Evolutionary conservation across 164 flowering plant species (phyloP).

Genomic region (Kingdonia uniflora): DNA sequence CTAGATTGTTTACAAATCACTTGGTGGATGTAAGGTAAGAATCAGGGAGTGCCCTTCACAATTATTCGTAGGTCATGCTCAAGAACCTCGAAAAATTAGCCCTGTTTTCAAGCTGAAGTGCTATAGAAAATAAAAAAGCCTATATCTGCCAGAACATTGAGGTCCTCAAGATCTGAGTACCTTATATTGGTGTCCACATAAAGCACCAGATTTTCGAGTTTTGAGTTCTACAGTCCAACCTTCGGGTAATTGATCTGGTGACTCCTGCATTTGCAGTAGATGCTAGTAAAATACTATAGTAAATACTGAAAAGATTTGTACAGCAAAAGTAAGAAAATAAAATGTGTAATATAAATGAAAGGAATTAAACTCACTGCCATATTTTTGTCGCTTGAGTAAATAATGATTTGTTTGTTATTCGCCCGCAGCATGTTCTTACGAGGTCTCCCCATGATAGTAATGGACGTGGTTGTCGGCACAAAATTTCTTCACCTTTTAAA

Average conservation of each 20-base stretch:
- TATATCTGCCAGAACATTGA: too few species aligned
- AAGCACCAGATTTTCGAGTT: constrained; percentile 22
- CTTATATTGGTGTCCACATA: constrained; percentile 26
- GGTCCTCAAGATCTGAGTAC: constrained; percentile 16
- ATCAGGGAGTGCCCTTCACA: too few species aligned
- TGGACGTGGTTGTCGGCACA: too few species aligned
- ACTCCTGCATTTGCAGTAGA: constrained; percentile 9
- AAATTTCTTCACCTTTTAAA: too few species aligned
- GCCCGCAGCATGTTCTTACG: constrained; percentile 2
- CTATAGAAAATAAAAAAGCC: too few species aligned
- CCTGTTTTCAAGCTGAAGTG: too few species aligned
- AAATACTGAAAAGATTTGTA: too few species aligned
- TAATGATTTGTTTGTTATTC: not conserved
- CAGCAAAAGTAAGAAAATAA: not conserved
- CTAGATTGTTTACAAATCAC: too few species aligned
- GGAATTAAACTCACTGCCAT: constrained; percentile 16
- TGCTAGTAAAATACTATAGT: constrained; percentile 17
- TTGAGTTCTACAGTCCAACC: constrained; percentile 40
- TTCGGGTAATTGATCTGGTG: constrained; percentile 34
- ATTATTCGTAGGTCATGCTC: too few species aligned
- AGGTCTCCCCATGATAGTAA: not conserved
- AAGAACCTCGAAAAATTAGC: too few species aligned
- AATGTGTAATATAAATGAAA: not conserved
- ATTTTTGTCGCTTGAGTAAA: constrained; percentile 8
- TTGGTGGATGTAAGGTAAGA: too few species aligned